These are phyloP conservation scores for Coemansia sp. DNA, from an alignment of 192 early-diverging fungal genomes.

Conservation along the genomic window DNA sequence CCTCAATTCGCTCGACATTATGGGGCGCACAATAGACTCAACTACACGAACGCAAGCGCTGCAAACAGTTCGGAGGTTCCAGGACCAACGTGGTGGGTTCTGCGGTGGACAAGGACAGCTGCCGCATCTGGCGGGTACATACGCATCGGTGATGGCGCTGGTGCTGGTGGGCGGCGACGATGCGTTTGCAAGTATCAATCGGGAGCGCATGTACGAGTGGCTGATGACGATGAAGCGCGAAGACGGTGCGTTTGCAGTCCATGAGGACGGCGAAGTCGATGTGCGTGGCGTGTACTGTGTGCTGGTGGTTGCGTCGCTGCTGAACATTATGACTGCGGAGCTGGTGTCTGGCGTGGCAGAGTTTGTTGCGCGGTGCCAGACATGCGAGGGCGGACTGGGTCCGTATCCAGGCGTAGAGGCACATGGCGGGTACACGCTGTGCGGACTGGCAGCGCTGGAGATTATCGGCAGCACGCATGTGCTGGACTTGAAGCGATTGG, in stretches of 20 bases:
- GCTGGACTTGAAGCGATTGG: conserved; percentile 63
- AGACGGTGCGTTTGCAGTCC: conserved; percentile 89
- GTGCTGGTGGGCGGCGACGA: conserved; percentile 69
- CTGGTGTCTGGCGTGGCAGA: conserved; percentile 62
- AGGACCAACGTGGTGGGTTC: conserved; percentile 76
- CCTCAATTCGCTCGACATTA: conserved; percentile 76
- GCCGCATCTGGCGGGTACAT: conserved; percentile 85
- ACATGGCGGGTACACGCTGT: conserved; percentile 95
- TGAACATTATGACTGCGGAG: conserved; percentile 82
- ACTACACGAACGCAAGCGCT: conserved; percentile 50
- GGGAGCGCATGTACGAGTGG: conserved; percentile 68
- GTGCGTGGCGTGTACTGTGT: conserved; percentile 89
- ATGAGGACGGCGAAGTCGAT: conserved; percentile 91
- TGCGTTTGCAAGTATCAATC: conserved; percentile 60
- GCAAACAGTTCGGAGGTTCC: conserved; percentile 63
- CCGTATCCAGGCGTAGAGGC: conserved; percentile 81
- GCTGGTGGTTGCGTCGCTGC: conserved; percentile 70
- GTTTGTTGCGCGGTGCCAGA: conserved; percentile 80
- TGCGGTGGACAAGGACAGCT: conserved; percentile 81
- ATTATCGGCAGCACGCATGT: conserved; percentile 66
- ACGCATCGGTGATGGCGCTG: conserved; percentile 81
- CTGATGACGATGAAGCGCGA: conserved; percentile 78
- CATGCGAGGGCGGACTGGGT: conserved; percentile 92
- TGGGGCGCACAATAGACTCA: conserved; percentile 60
- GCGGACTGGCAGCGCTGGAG: conserved; percentile 84